A percentile compares a stretch with the other conserved stretches of the same genome.
These are phyloP conservation scores for Eucalyptus dawsonii DNA, from an alignment of 345 rosid species.

Conservation along the genomic window DNA sequence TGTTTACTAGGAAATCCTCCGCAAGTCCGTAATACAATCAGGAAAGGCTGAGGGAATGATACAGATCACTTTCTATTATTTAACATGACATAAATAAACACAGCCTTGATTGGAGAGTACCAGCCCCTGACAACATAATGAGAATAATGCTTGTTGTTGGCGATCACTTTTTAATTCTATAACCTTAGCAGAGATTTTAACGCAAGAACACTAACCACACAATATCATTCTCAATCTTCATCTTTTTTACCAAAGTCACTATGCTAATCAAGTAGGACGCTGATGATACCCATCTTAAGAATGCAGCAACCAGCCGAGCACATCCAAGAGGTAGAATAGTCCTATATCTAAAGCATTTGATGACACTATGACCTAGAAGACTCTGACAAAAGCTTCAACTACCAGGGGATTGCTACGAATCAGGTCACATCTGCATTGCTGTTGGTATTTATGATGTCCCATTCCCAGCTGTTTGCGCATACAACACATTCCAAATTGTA, in stretches of 20 bases:
- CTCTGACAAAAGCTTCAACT: neutral
- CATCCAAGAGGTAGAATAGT: neutral
- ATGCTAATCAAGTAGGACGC: neutral
- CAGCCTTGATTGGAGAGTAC: neutral
- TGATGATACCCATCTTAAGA: neutral
- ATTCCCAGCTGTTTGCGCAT: neutral
- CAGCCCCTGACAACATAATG: neutral
- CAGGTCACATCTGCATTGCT: neutral
- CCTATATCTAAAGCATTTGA: neutral
- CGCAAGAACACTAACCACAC: neutral
- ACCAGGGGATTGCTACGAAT: neutral
- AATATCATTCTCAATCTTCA: neutral
- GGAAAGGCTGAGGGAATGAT: neutral
- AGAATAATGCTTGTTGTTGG: neutral
- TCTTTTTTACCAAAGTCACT: neutral
- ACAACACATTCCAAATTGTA: neutral
- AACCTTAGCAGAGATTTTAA: neutral
- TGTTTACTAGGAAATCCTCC: neutral
- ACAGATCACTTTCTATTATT: neutral
- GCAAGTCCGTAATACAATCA: neutral
- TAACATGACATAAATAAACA: neutral
- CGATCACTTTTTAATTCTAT: neutral
- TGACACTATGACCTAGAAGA: neutral
- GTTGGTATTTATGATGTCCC: neutral
- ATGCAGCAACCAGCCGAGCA: neutral